A percentile compares a stretch with the other conserved stretches of the same genome.
These are phyloP conservation scores for Zea luxurians DNA, from an alignment of 176 grass and related monocot genomes.

Conservation along the genomic window DNA sequence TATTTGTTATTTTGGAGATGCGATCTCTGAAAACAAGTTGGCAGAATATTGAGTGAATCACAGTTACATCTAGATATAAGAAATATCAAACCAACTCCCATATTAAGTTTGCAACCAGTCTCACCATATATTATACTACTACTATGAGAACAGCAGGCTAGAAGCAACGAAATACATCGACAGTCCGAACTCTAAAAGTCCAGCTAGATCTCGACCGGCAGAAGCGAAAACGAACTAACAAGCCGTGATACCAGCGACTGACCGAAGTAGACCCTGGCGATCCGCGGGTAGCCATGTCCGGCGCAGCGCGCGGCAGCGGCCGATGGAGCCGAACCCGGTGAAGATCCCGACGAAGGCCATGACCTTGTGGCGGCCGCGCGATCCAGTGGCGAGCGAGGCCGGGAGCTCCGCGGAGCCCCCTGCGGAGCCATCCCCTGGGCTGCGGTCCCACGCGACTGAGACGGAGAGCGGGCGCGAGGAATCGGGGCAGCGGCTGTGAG, in stretches of 20 bases:
- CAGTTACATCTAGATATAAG: background rate
- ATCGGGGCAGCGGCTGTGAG: background rate
- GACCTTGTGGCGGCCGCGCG: conserved; percentile 68
- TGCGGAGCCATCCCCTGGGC: conserved; percentile 9
- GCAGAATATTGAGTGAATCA: background rate
- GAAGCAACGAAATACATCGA: background rate
- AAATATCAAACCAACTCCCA: background rate
- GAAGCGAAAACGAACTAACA: conserved; percentile 19
- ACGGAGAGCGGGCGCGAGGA: background rate
- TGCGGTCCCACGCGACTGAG: conserved; percentile 63
- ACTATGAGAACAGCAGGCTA: background rate
- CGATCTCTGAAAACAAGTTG: background rate
- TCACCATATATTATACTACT: background rate
- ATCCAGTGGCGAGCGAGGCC: conserved; percentile 40
- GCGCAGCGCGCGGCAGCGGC: conserved; percentile 65
- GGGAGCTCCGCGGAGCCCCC: conserved; percentile 32
- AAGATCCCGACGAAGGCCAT: conserved; percentile 99
- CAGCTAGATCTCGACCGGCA: conserved; percentile 37
- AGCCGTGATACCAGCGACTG: conserved; percentile 45
- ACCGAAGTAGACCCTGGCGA: conserved; percentile 85
- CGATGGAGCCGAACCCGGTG: conserved; percentile 76
- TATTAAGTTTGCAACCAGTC: background rate
- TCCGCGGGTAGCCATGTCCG: conserved; percentile 84
- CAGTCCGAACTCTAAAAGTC: background rate
- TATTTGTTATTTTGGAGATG: background rate